Evolutionary conservation across 2,329 filamentous ascomycete species (phyloP).

Genomic region (Stenocarpella maydis): DNA sequence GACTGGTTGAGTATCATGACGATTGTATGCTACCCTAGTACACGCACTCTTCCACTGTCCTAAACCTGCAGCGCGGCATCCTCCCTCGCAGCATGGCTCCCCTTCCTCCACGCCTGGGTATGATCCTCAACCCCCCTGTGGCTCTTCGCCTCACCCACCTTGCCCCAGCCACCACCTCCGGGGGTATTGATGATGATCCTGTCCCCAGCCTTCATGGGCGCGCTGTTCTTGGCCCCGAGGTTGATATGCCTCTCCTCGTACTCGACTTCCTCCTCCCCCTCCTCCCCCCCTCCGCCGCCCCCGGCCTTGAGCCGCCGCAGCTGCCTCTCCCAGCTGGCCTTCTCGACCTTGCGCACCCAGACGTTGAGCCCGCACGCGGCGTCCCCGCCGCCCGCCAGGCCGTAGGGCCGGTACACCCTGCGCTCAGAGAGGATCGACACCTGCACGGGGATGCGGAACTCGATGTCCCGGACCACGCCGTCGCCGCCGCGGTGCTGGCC

Average conservation of each 20-base stretch:
- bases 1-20: too few relatives aligned
- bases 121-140: conserved; percentile 62
- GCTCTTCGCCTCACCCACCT: conserved; percentile 63
- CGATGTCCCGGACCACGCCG: conserved; percentile 80
- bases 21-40: too few relatives aligned
- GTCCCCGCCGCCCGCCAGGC: conserved; percentile 82
- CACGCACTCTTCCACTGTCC: background rate
- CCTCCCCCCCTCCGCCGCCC: conserved; percentile 36
- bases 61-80: conserved; percentile 66
- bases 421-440: conserved; percentile 82
- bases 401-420: conserved; percentile 80
- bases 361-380: conserved; percentile 83
- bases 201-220: conserved; percentile 78
- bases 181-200: conserved; percentile 81
- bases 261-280: conserved; percentile 47
- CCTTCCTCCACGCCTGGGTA: conserved; percentile 61
- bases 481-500: conserved; percentile 78
- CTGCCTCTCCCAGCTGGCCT: conserved; percentile 58
- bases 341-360: conserved; percentile 80
- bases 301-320: conserved; percentile 49
- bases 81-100: conserved; percentile 64
- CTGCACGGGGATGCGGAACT: conserved; percentile 80
- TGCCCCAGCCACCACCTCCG: conserved; percentile 81
- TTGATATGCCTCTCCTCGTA: conserved; percentile 72
- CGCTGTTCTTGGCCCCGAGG: conserved; percentile 81